Conservation (phyloP, 140 eudicot genomes). For the Oenanthe javanica region DNA sequence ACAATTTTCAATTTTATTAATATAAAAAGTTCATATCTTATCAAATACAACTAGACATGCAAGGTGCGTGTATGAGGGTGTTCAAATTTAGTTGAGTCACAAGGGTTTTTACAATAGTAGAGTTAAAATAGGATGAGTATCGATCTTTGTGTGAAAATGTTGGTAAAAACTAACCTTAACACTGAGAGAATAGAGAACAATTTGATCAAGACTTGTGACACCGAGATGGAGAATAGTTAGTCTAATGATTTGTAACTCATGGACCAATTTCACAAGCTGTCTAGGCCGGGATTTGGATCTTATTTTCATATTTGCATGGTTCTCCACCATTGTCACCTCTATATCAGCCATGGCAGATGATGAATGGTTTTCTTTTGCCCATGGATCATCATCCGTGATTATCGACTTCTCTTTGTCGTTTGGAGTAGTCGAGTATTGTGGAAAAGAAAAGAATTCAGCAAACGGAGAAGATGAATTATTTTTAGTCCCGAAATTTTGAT, state of each 20-base stretch:
- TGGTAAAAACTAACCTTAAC: slow-evolving; percentile 20
- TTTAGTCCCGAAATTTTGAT: background rate
- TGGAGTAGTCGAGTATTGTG: slow-evolving; percentile 27
- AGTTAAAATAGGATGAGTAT: background rate
- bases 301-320: slow-evolving; percentile 30
- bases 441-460: slow-evolving; percentile 31
- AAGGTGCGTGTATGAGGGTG: background rate
- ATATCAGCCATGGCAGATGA: slow-evolving; percentile 23
- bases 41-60: background rate
- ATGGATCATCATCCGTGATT: background rate
- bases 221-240: slow-evolving; percentile 29
- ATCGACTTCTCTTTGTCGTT: background rate
- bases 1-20: too few species aligned
- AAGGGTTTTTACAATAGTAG: background rate
- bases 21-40: background rate
- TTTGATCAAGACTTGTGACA: slow-evolving; percentile 23
- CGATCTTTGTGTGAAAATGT: background rate
- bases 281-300: slow-evolving; percentile 19
- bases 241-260: slow-evolving; percentile 22
- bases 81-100: too few species aligned
- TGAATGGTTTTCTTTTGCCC: background rate
- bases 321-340: slow-evolving; percentile 33
- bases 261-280: slow-evolving; percentile 22
- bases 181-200: slow-evolving; percentile 30
- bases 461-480: slow-evolving; percentile 18